A percentile compares a stretch with the other conserved stretches of the same genome.
These are phyloP conservation scores for Pythium guiyangense DNA, from an alignment of 352 stramenopile species.

Conservation along the genomic window DNA sequence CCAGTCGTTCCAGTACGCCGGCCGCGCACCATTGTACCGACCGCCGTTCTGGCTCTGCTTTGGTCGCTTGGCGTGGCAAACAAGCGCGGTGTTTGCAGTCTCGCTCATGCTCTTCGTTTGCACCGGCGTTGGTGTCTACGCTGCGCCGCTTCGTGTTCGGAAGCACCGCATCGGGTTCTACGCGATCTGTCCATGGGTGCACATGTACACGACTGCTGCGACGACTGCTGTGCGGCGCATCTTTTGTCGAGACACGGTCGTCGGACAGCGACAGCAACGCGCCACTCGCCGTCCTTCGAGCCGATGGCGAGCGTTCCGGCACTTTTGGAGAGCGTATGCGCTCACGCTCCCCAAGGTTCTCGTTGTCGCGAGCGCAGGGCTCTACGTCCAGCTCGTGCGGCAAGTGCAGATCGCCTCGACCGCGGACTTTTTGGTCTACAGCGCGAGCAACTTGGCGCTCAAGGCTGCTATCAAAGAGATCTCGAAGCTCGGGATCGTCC, in stretches of 20 bases:
- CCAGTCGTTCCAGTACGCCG: background rate
- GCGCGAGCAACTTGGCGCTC: slow-evolving; percentile 16
- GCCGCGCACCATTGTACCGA: background rate
- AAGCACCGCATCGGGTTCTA: slow-evolving; percentile 21
- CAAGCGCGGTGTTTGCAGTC: background rate
- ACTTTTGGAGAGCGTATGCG: slow-evolving; percentile 12
- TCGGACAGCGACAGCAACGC: background rate
- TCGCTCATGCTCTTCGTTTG: background rate
- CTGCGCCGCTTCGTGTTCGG: background rate
- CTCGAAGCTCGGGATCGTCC: slow-evolving; percentile 22
- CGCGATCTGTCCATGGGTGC: slow-evolving; percentile 11
- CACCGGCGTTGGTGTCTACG: background rate
- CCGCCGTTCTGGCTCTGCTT: background rate
- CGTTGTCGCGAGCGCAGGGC: slow-evolving; percentile 5
- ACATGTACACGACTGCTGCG: slow-evolving; percentile 18
- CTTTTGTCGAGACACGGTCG: slow-evolving; percentile 17
- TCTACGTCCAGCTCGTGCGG: background rate
- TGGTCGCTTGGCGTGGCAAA: background rate
- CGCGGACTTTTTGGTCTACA: slow-evolving; percentile 18
- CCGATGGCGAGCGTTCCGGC: background rate
- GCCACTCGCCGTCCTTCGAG: background rate
- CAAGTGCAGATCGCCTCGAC: background rate
- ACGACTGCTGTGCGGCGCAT: slow-evolving; percentile 16
- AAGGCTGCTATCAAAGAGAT: slow-evolving; percentile 30
- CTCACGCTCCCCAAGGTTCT: slow-evolving; percentile 14